phyloP scores from a whole-genome alignment of 805 yeast species.

The Metschnikowia santaceciliae region DNA sequence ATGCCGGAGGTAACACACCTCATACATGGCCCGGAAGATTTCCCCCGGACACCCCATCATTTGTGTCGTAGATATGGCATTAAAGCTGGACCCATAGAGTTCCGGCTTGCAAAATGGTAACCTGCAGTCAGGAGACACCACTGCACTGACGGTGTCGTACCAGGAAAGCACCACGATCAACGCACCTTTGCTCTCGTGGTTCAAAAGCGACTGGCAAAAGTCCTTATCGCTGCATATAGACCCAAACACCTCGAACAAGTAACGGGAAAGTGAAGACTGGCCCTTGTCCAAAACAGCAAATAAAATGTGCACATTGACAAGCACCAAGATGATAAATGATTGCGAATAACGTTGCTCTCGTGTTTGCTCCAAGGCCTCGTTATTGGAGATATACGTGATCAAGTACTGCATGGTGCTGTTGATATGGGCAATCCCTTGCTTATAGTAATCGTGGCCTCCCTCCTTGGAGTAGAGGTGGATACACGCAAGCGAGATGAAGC shows the following conservation, averaged over 20 bases:
- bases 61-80: slow-evolving; percentile 44
- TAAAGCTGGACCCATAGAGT: slow-evolving; percentile 48
- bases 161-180: slow-evolving; percentile 51
- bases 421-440: slow-evolving; percentile 50
- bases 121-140: slow-evolving; percentile 55
- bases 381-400: slow-evolving; percentile 36
- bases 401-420: slow-evolving; percentile 55
- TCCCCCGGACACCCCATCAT: slow-evolving; percentile 64
- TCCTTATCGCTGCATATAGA: slow-evolving; percentile 43
- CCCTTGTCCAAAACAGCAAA: slow-evolving; percentile 55
- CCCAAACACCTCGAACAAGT: slow-evolving; percentile 47
- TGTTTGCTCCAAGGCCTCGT: slow-evolving; percentile 3
- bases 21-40: slow-evolving; percentile 44
- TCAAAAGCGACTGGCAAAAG: slow-evolving; percentile 40
- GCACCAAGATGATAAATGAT: slow-evolving; percentile 43
- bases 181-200: slow-evolving; percentile 47
- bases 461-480: slow-evolving; percentile 50
- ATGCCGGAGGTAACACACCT: slow-evolving; percentile 40
- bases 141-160: slow-evolving; percentile 56
- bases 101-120: slow-evolving; percentile 49
- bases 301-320: slow-evolving; percentile 51
- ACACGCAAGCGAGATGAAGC: slow-evolving; percentile 53
- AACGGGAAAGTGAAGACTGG: slow-evolving; percentile 47
- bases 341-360: slow-evolving; percentile 10
- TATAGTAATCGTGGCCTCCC: slow-evolving; percentile 50